These are phyloP conservation scores for Osmanthus fragrans DNA, from an alignment of 257 asterid genomes.

Conservation along the genomic window DNA sequence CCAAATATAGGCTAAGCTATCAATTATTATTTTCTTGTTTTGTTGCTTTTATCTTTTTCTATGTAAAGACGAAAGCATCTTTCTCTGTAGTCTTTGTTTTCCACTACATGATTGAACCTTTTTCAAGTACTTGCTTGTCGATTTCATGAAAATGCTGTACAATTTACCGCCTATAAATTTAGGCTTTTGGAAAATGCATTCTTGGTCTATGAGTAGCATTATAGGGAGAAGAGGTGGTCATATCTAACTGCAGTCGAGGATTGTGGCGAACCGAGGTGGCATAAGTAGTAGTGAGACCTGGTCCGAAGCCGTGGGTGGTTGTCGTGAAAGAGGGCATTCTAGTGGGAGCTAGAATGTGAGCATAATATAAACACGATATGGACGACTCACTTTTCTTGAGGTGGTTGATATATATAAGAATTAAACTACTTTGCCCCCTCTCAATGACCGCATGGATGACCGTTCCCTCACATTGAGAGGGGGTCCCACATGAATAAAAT, in stretches of 20 bases:
- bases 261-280: no score
- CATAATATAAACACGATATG: not conserved
- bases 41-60: slow-evolving; percentile 10
- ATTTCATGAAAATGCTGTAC: not conserved
- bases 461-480: no score
- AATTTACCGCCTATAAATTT: not conserved
- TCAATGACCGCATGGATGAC: no score
- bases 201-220: not conserved
- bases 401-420: no score
- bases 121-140: slow-evolving; percentile 25
- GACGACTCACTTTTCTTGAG: not conserved
- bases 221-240: no score
- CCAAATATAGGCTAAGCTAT: slow-evolving; percentile 6
- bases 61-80: slow-evolving; percentile 15
- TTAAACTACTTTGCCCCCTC: no score
- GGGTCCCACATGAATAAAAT: no score
- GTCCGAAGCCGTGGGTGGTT: no score
- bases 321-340: not conserved
- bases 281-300: not conserved
- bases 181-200: not conserved
- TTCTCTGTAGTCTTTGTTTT: slow-evolving; percentile 28
- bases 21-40: slow-evolving; percentile 17
- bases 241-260: not conserved
- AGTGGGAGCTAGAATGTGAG: not conserved
- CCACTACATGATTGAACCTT: slow-evolving; percentile 27